Conservation (phyloP, 345 rosid species). For the Aethionema arabicum region DNA sequence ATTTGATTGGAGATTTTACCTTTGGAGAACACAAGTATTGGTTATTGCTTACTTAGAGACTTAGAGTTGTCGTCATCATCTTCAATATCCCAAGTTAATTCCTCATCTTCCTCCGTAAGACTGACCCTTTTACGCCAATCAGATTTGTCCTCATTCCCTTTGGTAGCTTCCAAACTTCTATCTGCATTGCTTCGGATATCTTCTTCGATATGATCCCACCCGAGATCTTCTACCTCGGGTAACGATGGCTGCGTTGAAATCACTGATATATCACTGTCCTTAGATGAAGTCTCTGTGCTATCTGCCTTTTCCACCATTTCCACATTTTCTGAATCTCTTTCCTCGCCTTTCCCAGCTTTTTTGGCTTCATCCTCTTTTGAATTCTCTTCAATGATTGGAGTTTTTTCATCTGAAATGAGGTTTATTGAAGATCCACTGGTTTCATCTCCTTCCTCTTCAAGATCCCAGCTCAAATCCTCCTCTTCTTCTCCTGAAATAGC, state of each 20-base stretch:
- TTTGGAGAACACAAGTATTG: slow-evolving; percentile 11
- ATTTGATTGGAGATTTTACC: neutral
- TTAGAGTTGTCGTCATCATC: slow-evolving; percentile 44
- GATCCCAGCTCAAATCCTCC: slow-evolving; percentile 82
- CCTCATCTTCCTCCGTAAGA: slow-evolving; percentile 61
- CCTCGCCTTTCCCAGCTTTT: slow-evolving; percentile 3
- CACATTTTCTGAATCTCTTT: slow-evolving; percentile 25
- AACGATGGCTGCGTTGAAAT: slow-evolving; percentile 57
- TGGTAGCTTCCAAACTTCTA: slow-evolving; percentile 27
- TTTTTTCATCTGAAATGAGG: slow-evolving; percentile 10
- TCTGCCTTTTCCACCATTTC: slow-evolving; percentile 35
- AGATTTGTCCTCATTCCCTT: slow-evolving; percentile 37
- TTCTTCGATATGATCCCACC: slow-evolving; percentile 81
- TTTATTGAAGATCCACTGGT: slow-evolving; percentile 7
- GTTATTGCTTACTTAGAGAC: slow-evolving; percentile 26
- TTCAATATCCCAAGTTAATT: slow-evolving; percentile 84
- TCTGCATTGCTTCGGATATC: slow-evolving; percentile 52
- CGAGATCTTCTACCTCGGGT: slow-evolving; percentile 63
- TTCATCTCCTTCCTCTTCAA: slow-evolving; percentile 51
- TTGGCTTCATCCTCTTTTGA: slow-evolving; percentile 1
- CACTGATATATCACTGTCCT: slow-evolving; percentile 67
- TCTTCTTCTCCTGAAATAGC: slow-evolving; percentile 61
- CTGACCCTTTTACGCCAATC: slow-evolving; percentile 52
- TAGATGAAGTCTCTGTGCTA: slow-evolving; percentile 44
- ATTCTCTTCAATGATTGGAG: neutral